phyloP scores from a whole-genome alignment of 2,329 filamentous ascomycete genomes.

The Lachnellula subtilissima region DNA sequence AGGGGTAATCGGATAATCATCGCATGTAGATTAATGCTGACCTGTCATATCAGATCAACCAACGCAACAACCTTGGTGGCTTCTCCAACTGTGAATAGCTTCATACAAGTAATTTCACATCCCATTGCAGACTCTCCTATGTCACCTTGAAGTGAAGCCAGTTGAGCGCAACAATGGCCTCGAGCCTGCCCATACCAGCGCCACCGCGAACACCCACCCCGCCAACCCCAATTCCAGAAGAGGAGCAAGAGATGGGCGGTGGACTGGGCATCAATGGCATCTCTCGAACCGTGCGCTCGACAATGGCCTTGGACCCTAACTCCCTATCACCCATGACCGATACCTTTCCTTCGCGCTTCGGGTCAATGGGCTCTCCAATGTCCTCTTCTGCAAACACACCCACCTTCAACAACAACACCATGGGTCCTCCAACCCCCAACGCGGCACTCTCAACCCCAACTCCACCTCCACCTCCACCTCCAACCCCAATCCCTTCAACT shows the following conservation, averaged over 20 bases:
- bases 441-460: constrained; percentile 38
- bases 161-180: constrained; percentile 45
- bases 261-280: constrained; percentile 22
- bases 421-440: constrained; percentile 23
- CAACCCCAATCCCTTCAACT: constrained; percentile 70
- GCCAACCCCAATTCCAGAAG: constrained; percentile 46
- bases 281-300: constrained; percentile 24
- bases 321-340: constrained; percentile 42
- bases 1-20: neutral
- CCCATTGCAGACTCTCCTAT: constrained; percentile 3
- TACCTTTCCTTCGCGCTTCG: constrained; percentile 28
- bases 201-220: constrained; percentile 62
- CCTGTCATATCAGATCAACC: too few species aligned
- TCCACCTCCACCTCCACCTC: too few species aligned
- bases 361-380: constrained; percentile 32
- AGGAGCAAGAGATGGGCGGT: constrained; percentile 14
- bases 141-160: constrained; percentile 2
- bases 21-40: too few species aligned
- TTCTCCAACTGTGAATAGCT: too few species aligned
- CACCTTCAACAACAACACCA: constrained; percentile 22
- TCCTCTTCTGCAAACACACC: constrained; percentile 21
- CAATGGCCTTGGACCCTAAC: constrained; percentile 38
- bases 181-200: constrained; percentile 51
- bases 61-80: too few species aligned
- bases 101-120: neutral